Percentiles rank a stretch among this genome's conserved stretches.
These are phyloP conservation scores for Tetrapyrgos nigripes DNA, from an alignment of 1,284 basidiomycete species.

Conservation along the genomic window DNA sequence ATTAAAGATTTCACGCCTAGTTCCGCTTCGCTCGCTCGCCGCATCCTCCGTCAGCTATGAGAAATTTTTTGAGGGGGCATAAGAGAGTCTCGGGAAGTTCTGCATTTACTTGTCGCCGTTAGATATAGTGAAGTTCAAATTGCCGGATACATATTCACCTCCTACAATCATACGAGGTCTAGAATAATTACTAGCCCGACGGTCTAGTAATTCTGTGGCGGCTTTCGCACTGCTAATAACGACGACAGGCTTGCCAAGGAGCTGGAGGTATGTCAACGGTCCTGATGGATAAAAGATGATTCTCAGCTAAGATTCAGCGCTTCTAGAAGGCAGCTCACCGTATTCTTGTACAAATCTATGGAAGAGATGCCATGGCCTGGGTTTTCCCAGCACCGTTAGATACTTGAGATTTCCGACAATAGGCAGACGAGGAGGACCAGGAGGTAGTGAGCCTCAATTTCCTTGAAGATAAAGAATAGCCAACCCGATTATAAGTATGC, in stretches of 20 bases:
- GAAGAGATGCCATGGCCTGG: background rate
- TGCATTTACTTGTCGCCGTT: background rate
- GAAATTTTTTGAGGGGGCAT: background rate
- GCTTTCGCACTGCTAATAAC: background rate
- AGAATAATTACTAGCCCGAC: conserved; percentile 1
- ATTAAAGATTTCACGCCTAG: background rate
- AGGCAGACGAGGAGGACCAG: background rate
- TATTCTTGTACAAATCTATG: background rate
- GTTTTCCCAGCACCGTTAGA: background rate
- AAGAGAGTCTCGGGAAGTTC: background rate
- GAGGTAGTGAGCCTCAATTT: background rate
- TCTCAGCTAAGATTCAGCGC: background rate
- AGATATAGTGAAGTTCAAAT: too few relatives aligned
- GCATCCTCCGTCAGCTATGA: conserved; percentile 10
- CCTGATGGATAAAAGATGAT: background rate
- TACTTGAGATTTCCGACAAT: background rate
- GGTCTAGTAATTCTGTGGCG: background rate
- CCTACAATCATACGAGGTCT: background rate
- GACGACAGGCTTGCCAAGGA: background rate
- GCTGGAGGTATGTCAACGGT: background rate
- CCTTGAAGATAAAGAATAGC: too few relatives aligned
- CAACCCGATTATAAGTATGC: too few relatives aligned
- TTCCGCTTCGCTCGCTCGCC: conserved; percentile 9
- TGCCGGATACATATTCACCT: background rate
- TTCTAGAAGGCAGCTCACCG: background rate